phyloP scores from a whole-genome alignment of 371 early-diverging fungal species.

The Sporodiniella umbellata region DNA sequence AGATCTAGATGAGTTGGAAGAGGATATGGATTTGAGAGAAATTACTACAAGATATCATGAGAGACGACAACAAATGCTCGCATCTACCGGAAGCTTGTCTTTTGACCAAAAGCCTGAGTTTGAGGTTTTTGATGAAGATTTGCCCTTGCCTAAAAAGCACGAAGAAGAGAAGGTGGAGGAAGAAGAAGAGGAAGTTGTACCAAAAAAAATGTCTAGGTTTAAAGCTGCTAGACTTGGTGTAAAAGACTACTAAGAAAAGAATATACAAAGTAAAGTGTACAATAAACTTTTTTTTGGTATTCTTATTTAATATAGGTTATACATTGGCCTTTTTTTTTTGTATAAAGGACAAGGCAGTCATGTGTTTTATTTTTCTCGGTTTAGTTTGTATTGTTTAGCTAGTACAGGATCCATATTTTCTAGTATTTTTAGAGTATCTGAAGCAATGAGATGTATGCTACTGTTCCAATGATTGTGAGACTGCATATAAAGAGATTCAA shows the following conservation, averaged over 20 bases:
- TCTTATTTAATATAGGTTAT: not conserved
- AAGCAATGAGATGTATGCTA: slow-evolving; percentile 89
- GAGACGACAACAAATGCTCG: slow-evolving; percentile 32
- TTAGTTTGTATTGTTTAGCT: slow-evolving; percentile 79
- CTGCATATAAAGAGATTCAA: slow-evolving; percentile 84
- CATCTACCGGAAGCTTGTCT: slow-evolving; percentile 35
- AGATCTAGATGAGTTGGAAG: slow-evolving; percentile 52
- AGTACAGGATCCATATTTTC: slow-evolving; percentile 89
- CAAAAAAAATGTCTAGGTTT: slow-evolving; percentile 43
- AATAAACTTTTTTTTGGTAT: slow-evolving; percentile 1
- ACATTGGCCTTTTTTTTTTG: not conserved
- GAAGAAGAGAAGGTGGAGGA: slow-evolving; percentile 12
- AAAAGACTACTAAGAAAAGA: not conserved
- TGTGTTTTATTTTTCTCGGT: slow-evolving; percentile 8
- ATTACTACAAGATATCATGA: slow-evolving; percentile 29
- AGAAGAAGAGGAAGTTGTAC: slow-evolving; percentile 16
- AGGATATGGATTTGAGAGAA: slow-evolving; percentile 58
- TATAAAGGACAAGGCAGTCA: not conserved
- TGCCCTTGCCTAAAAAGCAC: slow-evolving; percentile 30
- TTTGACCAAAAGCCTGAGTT: slow-evolving; percentile 42
- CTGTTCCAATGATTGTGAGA: slow-evolving; percentile 97
- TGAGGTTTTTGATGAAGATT: slow-evolving; percentile 46
- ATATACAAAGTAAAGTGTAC: no score
- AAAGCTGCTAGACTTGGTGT: slow-evolving; percentile 42
- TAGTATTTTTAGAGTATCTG: slow-evolving; percentile 87